Percentiles rank a stretch among this genome's conserved stretches.
These are phyloP conservation scores for Persicaria maculosa DNA, from an alignment of 148 eudicot genomes.

Conservation along the genomic window DNA sequence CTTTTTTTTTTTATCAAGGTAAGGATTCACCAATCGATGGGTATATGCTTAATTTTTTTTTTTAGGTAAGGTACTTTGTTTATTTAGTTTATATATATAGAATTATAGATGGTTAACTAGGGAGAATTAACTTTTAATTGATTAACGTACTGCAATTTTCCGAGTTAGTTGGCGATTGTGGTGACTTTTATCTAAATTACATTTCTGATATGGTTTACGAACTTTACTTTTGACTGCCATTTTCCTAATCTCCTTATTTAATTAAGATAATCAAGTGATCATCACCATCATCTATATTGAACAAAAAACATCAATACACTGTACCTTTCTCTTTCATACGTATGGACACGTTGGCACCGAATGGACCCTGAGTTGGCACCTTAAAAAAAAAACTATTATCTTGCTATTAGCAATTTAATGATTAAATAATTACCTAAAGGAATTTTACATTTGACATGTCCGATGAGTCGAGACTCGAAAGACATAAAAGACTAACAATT, in stretches of 20 bases:
- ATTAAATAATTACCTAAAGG: too few species aligned
- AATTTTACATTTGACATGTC: too few species aligned
- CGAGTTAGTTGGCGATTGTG: conserved; percentile 1
- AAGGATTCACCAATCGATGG: too few species aligned
- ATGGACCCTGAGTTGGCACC: neutral
- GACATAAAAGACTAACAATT: too few species aligned
- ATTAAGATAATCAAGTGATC: neutral
- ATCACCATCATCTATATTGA: neutral
- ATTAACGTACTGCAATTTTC: neutral
- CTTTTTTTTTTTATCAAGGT: too few species aligned
- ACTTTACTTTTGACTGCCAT: neutral
- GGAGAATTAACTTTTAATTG: neutral
- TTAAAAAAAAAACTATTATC: neutral
- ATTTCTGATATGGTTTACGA: neutral
- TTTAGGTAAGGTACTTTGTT: neutral
- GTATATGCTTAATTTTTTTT: too few species aligned
- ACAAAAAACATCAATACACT: neutral
- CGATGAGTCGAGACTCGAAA: too few species aligned
- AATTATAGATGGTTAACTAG: neutral
- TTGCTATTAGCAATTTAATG: too few species aligned
- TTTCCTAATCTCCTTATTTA: neutral
- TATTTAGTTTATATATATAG: neutral
- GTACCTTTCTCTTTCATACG: neutral
- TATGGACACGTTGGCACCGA: neutral
- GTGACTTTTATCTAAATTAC: neutral